Evolutionary conservation across 108 stramenopile species (phyloP).

Genomic region (Aurantiochytrium sp.): DNA sequence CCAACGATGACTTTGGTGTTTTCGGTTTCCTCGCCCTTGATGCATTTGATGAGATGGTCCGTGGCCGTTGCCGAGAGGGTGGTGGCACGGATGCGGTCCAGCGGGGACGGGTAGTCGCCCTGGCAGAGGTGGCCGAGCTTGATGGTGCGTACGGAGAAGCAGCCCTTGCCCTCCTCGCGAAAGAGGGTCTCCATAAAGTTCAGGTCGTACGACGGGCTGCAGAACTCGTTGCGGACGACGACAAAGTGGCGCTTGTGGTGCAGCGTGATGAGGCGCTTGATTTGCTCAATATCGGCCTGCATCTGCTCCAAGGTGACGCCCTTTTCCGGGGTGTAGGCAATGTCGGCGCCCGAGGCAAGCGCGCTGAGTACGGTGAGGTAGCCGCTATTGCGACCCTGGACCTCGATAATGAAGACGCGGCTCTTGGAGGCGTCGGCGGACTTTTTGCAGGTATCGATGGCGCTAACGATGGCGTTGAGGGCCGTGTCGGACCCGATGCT

Average conservation of each 20-base stretch:
- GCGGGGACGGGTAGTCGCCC: background rate
- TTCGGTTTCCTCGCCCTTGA: background rate
- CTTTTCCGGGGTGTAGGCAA: background rate
- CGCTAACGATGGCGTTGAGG: conserved; percentile 18
- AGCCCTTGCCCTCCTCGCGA: conserved; percentile 18
- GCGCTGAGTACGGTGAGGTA: background rate
- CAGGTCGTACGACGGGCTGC: background rate
- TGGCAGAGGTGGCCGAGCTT: conserved; percentile 19
- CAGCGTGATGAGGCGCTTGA: background rate
- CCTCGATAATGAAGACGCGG: conserved; percentile 21
- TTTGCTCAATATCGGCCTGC: background rate
- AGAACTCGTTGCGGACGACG: conserved; percentile 12
- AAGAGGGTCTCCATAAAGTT: conserved; percentile 23
- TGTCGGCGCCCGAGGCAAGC: background rate
- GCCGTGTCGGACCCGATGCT: conserved; percentile 18
- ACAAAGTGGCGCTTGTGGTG: conserved; percentile 12
- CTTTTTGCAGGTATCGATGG: conserved; percentile 23
- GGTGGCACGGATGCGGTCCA: conserved; percentile 16
- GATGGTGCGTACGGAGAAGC: conserved; percentile 1
- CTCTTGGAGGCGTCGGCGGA: conserved; percentile 25
- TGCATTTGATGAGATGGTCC: background rate
- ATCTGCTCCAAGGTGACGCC: conserved; percentile 14
- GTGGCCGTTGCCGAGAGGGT: background rate
- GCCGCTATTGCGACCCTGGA: conserved; percentile 9
- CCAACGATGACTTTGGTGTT: background rate